These are phyloP conservation scores for Chaetomiaceae sp. DNA, from an alignment of 2,329 filamentous ascomycete genomes.

Conservation along the genomic window DNA sequence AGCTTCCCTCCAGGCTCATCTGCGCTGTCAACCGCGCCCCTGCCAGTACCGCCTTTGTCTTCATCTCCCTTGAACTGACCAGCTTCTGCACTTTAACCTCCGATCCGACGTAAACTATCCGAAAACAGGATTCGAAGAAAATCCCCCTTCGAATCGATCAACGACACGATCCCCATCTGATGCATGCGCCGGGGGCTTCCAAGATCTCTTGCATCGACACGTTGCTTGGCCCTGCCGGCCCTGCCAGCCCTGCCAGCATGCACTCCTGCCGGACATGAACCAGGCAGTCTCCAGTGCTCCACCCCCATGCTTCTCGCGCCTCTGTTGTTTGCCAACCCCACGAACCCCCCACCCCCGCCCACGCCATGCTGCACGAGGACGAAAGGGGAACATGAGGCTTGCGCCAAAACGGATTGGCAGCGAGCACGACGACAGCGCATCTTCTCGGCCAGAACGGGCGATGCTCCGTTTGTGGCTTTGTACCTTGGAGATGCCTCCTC, in stretches of 20 bases:
- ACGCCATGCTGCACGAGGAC: constrained; percentile 10
- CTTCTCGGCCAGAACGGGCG: not conserved
- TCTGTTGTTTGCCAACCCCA: no score
- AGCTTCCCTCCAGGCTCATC: no score
- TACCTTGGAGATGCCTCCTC: constrained; percentile 13
- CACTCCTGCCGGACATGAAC: no score
- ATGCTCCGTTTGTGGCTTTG: constrained; percentile 13
- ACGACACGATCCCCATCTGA: constrained; percentile 6
- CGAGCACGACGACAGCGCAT: not conserved
- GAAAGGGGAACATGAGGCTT: constrained; percentile 6
- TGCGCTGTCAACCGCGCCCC: no score
- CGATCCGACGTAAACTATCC: no score
- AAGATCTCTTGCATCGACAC: constrained; percentile 5
- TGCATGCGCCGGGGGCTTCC: not conserved
- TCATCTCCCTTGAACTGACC: no score
- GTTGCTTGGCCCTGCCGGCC: not conserved
- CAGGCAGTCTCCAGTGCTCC: no score
- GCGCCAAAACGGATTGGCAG: constrained; percentile 5
- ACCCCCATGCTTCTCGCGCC: no score
- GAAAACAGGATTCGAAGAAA: not conserved
- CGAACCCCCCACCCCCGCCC: not conserved
- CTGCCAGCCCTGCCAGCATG: no score
- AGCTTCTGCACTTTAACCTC: not conserved
- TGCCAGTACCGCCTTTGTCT: no score
- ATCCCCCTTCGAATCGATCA: constrained; percentile 1